These are phyloP conservation scores for Cordyceps cateniannulata DNA, from an alignment of 2,329 filamentous ascomycete species.

Conservation along the genomic window DNA sequence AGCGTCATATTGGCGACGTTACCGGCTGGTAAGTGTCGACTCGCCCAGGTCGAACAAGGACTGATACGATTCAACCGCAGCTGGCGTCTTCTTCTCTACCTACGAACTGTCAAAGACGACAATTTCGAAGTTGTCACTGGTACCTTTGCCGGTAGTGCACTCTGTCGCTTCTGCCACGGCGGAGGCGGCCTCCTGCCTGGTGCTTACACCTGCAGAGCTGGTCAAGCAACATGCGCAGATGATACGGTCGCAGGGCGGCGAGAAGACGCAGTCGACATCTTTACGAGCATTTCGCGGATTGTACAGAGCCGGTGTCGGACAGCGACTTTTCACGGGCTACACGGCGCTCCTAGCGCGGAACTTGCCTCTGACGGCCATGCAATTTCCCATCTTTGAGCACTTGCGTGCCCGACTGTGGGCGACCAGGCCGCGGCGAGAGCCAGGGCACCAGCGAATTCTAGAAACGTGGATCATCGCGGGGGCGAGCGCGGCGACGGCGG, in stretches of 20 bases:
- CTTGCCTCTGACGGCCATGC: slow-evolving; percentile 78
- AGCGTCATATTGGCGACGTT: slow-evolving; percentile 80
- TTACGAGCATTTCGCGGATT: slow-evolving; percentile 42
- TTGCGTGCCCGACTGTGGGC: slow-evolving; percentile 50
- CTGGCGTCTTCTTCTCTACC: slow-evolving; percentile 83
- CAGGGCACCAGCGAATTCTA: slow-evolving; percentile 33
- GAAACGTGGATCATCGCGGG: slow-evolving; percentile 70
- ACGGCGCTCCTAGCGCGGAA: slow-evolving; percentile 76
- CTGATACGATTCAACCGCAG: slow-evolving; percentile 31
- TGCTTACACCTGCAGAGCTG: slow-evolving; percentile 83
- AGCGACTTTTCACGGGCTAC: slow-evolving; percentile 65
- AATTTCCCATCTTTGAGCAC: slow-evolving; percentile 82
- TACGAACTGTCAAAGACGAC: slow-evolving; percentile 71
- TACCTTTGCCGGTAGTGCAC: slow-evolving; percentile 67
- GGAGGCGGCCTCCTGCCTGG: slow-evolving; percentile 78
- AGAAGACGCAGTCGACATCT: slow-evolving; percentile 32
- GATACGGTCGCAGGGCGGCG: slow-evolving; percentile 35
- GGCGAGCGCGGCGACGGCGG: slow-evolving; percentile 65
- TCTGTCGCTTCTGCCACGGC: slow-evolving; percentile 66
- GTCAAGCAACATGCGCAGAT: slow-evolving; percentile 94
- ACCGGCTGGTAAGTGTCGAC: slow-evolving; percentile 60
- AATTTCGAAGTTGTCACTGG: slow-evolving; percentile 44
- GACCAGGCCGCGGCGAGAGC: slow-evolving; percentile 22
- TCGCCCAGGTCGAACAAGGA: neutral
- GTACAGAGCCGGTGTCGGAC: slow-evolving; percentile 46